These are phyloP conservation scores for Globisporangium spiculum DNA, from an alignment of 352 stramenopile genomes.

Conservation along the genomic window DNA sequence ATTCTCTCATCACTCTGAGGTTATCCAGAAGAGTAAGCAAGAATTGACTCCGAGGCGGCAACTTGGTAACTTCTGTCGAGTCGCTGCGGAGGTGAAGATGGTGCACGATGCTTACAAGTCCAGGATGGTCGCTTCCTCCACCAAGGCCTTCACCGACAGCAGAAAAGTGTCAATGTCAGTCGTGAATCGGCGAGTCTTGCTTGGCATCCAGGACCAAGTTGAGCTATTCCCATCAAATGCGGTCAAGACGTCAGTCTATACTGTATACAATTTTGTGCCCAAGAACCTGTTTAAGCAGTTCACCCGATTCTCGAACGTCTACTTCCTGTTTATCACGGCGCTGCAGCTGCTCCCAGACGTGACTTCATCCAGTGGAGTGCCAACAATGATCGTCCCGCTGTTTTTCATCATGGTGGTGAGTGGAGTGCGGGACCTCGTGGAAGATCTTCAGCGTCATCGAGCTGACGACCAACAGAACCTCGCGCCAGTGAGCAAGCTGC, in stretches of 20 bases:
- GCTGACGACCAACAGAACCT: constrained; percentile 69
- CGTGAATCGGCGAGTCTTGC: constrained; percentile 23
- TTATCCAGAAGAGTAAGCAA: not conserved
- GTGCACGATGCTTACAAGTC: constrained; percentile 15
- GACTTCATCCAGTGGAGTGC: constrained; percentile 76
- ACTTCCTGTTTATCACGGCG: constrained; percentile 88
- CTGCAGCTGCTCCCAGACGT: constrained; percentile 83
- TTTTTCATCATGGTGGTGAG: constrained; percentile 86
- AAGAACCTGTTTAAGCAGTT: constrained; percentile 83
- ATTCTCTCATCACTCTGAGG: not conserved
- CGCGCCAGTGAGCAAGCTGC: constrained; percentile 27
- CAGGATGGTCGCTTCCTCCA: constrained; percentile 11
- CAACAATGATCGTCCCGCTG: constrained; percentile 83
- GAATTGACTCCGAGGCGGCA: not conserved
- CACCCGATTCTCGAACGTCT: constrained; percentile 87
- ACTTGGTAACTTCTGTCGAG: not conserved
- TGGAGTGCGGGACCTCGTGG: constrained; percentile 69
- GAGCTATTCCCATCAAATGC: constrained; percentile 41
- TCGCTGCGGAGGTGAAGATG: not conserved
- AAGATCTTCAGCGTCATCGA: constrained; percentile 75
- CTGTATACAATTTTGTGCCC: constrained; percentile 53
- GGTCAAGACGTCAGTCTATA: constrained; percentile 62
- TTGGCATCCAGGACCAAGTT: constrained; percentile 22
- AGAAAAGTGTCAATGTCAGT: constrained; percentile 17
- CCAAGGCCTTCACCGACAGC: constrained; percentile 5